Conservation (phyloP, 2,329 filamentous ascomycete genomes). For the Diaporthe eres region DNA sequence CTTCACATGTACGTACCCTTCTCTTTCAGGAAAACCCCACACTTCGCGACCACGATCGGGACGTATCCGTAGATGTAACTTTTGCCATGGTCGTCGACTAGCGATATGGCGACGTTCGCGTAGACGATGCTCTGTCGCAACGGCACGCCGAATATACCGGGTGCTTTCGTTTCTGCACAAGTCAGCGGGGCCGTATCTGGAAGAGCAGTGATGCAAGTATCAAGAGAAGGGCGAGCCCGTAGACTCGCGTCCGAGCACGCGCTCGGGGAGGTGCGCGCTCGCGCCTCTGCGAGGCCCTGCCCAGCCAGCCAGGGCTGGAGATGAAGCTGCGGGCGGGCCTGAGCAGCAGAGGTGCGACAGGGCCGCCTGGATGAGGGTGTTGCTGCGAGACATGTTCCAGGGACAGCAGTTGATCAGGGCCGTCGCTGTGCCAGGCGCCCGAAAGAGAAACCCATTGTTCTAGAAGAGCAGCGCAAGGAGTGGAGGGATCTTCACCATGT, state of each 20-base stretch:
- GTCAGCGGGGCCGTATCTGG: constrained; percentile 43
- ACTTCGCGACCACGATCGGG: constrained; percentile 98
- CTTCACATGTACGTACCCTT: constrained; percentile 76
- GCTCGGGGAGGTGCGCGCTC: not conserved
- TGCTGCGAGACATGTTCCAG: constrained; percentile 23
- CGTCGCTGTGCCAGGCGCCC: not conserved
- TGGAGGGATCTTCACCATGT: constrained; percentile 65
- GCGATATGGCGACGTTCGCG: constrained; percentile 96
- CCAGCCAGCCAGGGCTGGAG: constrained; percentile 30
- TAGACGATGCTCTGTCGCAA: constrained; percentile 96
- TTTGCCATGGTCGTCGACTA: constrained; percentile 91
- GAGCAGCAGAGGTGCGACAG: constrained; percentile 8
- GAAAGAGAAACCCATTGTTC: constrained; percentile 9
- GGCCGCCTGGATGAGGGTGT: not conserved
- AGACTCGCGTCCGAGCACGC: not conserved
- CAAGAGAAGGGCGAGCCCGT: not conserved
- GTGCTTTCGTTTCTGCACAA: constrained; percentile 62
- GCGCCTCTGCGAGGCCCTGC: constrained; percentile 13
- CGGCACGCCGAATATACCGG: constrained; percentile 94
- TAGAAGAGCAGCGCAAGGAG: constrained; percentile 34
- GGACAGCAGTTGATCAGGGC: constrained; percentile 11
- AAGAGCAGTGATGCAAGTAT: not conserved
- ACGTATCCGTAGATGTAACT: constrained; percentile 99
- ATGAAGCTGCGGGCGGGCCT: constrained; percentile 15
- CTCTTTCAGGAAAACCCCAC: constrained; percentile 96